Conservation (phyloP, 768 basidiomycete species). For the Pleurotus salmoneostramineus region DNA sequence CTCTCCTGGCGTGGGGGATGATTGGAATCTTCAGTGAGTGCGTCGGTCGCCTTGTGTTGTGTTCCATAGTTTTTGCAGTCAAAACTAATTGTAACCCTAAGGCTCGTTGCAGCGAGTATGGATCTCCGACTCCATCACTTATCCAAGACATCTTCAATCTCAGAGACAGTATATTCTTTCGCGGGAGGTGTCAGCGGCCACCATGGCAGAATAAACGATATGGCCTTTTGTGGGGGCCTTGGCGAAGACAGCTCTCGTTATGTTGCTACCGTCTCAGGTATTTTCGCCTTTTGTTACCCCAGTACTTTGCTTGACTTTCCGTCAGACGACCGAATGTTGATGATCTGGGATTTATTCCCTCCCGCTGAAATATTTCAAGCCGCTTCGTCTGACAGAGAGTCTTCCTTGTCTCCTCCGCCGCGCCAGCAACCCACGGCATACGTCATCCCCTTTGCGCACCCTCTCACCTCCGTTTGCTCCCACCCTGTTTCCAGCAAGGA, state of each 20-base stretch:
- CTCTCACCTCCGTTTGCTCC: conserved; percentile 63
- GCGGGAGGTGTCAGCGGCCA: conserved; percentile 82
- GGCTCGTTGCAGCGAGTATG: conserved; percentile 62
- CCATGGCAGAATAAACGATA: conserved; percentile 73
- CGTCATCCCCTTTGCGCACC: conserved; percentile 68
- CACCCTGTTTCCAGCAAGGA: conserved; percentile 76
- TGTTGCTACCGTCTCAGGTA: conserved; percentile 79
- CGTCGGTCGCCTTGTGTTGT: background rate
- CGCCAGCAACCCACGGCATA: conserved; percentile 75
- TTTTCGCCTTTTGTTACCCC: conserved; percentile 10
- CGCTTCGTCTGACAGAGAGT: conserved; percentile 20
- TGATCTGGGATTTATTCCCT: conserved; percentile 85
- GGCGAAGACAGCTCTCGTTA: conserved; percentile 66
- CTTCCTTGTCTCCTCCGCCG: conserved; percentile 26
- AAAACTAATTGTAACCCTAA: conserved; percentile 19
- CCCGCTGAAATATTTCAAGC: conserved; percentile 29
- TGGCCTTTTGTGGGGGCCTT: conserved; percentile 76
- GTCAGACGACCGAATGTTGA: conserved; percentile 77
- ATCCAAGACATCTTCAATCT: conserved; percentile 44
- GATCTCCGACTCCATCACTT: conserved; percentile 73
- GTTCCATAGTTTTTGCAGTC: too few species aligned
- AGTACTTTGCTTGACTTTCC: background rate
- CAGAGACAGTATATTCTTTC: conserved; percentile 61
- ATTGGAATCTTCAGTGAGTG: conserved; percentile 72
- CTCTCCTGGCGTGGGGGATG: conserved; percentile 60